A percentile compares a stretch with the other conserved stretches of the same genome.
Evolutionary conservation across 306 rosid genomes (phyloP).

Genomic region (Inga oerstediana): DNA sequence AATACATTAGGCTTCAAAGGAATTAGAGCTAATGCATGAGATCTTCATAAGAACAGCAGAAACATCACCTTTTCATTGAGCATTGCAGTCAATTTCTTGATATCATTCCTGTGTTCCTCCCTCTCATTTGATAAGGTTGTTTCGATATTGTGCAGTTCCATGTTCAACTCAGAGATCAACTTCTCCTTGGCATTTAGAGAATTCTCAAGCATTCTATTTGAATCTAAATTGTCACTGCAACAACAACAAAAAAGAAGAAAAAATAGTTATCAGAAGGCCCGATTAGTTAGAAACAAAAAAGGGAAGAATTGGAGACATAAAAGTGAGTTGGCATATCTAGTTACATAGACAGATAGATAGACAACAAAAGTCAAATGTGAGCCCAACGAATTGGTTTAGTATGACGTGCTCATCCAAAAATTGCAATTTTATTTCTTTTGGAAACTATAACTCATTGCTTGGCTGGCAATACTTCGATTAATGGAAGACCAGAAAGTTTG

Average conservation of each 20-base stretch:
- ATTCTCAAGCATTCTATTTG: constrained; percentile 82
- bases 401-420: constrained; percentile 31
- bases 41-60: constrained; percentile 14
- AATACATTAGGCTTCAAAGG: not conserved
- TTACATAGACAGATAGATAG: constrained; percentile 14
- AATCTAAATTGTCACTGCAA: constrained; percentile 78
- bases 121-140: constrained; percentile 83
- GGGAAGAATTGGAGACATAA: not conserved
- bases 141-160: constrained; percentile 94
- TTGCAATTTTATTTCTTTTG: constrained; percentile 9
- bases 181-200: constrained; percentile 94
- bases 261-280: constrained; percentile 27
- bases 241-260: not conserved
- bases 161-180: constrained; percentile 88
- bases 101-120: constrained; percentile 81
- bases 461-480: constrained; percentile 9
- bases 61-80: constrained; percentile 79
- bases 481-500: constrained; percentile 1
- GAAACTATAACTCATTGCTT: constrained; percentile 23
- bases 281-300: not conserved
- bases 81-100: constrained; percentile 79
- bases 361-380: constrained; percentile 11
- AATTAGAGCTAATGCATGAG: constrained; percentile 16
- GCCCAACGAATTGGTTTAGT: constrained; percentile 12
- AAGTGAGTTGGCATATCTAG: constrained; percentile 20